Evolutionary conservation across 202 grass and related monocot genomes (phyloP), one percentile per base, ranked within the genome.

Genomic region (Panicum virgatum): DNA sequence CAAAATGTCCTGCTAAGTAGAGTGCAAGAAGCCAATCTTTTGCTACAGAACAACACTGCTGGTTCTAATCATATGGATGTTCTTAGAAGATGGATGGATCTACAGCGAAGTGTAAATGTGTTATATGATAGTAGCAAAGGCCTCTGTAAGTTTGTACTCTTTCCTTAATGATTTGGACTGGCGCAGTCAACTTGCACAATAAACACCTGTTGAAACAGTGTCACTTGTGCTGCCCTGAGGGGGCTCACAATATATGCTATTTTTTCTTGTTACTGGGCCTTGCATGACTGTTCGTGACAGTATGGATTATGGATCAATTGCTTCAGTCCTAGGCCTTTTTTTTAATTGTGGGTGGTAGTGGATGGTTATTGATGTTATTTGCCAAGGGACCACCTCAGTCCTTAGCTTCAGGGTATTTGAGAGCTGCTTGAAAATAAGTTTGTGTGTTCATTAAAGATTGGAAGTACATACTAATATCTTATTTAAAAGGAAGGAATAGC

Each of bases 111-210:
- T 80, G 90, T 98, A 79, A 91, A 88, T 82, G 84, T 98, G 52
- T 82, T 95, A 67, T 95, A 91, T 77, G 96, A 98, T 85, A 94
- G 86, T 73, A 94, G 68, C 82, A 95, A 82, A 79, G 96, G 90
- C 76, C 76, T 91, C 29, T 69, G 92, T 97, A 80, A 80, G 87
- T 80, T 71, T 84, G 18, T 26, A 6, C 59, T 57, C 56, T 85
- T 58, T 58, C 53, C 16, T 69, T 76, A 63, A 32, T 66, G 14
- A 80, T 71, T 64, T 79, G 12, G 52, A 53, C 42, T 70, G 30
- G 23, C 48, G 26, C 46, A 54, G 52, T 45, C 18, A 45, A 58
- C 32, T 45, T 26, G 69, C 51, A 16, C 25, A 16, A 69, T 59
- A 57, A 43, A 81, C 10, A 46, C 20, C 52, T 54, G 50, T 18